Base-by-base conservation (phyloP, 225 moss, liverwort and hornwort species). In the Pseudisothecium myosuroides region DNA sequence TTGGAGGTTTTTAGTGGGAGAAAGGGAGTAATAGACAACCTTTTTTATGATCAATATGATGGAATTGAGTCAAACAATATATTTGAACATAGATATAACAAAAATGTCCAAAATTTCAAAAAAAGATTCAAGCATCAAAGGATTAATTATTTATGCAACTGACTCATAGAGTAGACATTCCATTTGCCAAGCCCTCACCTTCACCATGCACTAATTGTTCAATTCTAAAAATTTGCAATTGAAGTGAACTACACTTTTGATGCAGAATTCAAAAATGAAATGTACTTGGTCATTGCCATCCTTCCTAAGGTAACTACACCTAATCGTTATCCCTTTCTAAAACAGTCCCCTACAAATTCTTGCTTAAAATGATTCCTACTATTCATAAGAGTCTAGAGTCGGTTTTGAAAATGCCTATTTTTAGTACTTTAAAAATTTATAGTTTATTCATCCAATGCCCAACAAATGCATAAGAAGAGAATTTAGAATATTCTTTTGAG, bases 301-400 rank as follows among this genome's bases (percentile, higher is more conserved):
- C 12, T 50, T 34, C 5, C 1, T 4, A 5, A 76, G 2, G 7
- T 32, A 39, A 49, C 0, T 29, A 0, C 11, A 31, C 11, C 47
- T 74, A 47, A 17, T 45, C 1, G 2, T 28, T 28, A 8, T 2
- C 6, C 10, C 10, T 73, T 45, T 45, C 6, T 73, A 28, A 28
- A 11, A 29, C 6, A 1, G 1, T 4, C 6, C 17, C 1, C 17
- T 43, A 4, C 0, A 10, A 1, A 26, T 43, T 41, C 26, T 43
- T 71, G 28, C 10, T 72, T 27, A 9, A 43, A 45, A 72, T 43
- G 4, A 45, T 0, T 43, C 9, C 43, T 14, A 43, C 5, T 15
- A 26, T 71, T 41, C 3, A 27, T 15, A 15, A 71, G 16, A 43
- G 3, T 28, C 0, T 43, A 45, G 3, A 17, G 17, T 9, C 1